Percentiles rank a stretch among this genome's conserved stretches.
Conservation (phyloP, 768 basidiomycete genomes). For the Tephrocybe sp. region DNA sequence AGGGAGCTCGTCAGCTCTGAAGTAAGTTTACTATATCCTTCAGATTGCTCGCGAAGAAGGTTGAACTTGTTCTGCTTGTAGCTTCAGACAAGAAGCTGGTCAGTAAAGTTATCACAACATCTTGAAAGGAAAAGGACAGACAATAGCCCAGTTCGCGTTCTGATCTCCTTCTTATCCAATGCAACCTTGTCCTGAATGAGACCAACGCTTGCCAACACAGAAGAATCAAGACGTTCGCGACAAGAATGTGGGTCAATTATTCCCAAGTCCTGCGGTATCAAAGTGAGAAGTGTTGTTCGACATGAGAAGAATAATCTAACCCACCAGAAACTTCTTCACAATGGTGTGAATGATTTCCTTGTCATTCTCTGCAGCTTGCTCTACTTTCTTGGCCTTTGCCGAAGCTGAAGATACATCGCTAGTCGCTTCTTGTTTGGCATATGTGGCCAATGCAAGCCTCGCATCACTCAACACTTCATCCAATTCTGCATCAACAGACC, state of each 20-base stretch:
- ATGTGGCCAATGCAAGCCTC: constrained; percentile 37
- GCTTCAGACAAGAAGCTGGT: constrained; percentile 37
- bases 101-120: constrained; percentile 1
- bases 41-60: constrained; percentile 92
- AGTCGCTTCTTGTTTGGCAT: constrained; percentile 28
- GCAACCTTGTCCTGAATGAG: constrained; percentile 65
- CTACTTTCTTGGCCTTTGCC: constrained; percentile 43
- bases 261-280: constrained; percentile 45
- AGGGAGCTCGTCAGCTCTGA: constrained; percentile 78
- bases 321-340: constrained; percentile 61
- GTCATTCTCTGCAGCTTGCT: constrained; percentile 58
- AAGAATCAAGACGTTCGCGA: constrained; percentile 71
- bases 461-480: constrained; percentile 67
- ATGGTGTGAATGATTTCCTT: constrained; percentile 56
- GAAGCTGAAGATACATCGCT: constrained; percentile 19
- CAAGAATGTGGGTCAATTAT: constrained; percentile 61
- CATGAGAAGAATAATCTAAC: constrained; percentile 20
- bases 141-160: constrained; percentile 80
- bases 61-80: constrained; percentile 99
- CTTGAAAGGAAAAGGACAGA: constrained; percentile 37
- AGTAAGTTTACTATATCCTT: constrained; percentile 93
- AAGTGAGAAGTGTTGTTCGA: constrained; percentile 4
- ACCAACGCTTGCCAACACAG: constrained; percentile 58
- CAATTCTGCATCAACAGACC: constrained; percentile 75
- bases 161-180: constrained; percentile 77